Conservation (phyloP, 495 filamentous ascomycete species). For the Xylaria grammica region DNA sequence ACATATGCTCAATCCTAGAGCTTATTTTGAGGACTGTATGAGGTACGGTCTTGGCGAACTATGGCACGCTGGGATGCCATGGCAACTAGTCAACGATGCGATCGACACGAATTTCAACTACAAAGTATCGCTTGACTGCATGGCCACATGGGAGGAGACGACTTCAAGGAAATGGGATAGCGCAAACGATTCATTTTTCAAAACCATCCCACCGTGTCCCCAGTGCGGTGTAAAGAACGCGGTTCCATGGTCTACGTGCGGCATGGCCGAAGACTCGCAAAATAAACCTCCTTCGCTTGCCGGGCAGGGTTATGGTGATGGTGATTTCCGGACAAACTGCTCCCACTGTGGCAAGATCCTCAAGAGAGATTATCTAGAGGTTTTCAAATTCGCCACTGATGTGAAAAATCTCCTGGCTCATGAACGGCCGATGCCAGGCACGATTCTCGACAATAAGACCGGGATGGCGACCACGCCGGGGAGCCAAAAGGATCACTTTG, state of each 20-base stretch:
- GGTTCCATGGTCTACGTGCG: slow-evolving; percentile 67
- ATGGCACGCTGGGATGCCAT: slow-evolving; percentile 74
- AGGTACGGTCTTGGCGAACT: slow-evolving; percentile 62
- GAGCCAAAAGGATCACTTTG: slow-evolving; percentile 21
- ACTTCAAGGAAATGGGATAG: slow-evolving; percentile 68
- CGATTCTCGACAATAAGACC: slow-evolving; percentile 51
- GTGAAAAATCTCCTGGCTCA: slow-evolving; percentile 47
- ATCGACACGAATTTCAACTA: slow-evolving; percentile 74
- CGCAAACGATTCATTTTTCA: slow-evolving; percentile 52
- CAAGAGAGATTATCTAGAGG: slow-evolving; percentile 58
- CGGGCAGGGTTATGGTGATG: slow-evolving; percentile 71
- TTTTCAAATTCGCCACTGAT: slow-evolving; percentile 64
- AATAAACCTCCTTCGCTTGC: slow-evolving; percentile 29
- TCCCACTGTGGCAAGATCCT: slow-evolving; percentile 56
- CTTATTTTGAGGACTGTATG: slow-evolving; percentile 79
- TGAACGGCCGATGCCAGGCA: slow-evolving; percentile 67
- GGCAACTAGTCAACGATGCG: slow-evolving; percentile 64
- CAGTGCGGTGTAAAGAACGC: slow-evolving; percentile 49
- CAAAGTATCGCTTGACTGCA: slow-evolving; percentile 52
- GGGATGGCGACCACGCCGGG: slow-evolving; percentile 37
- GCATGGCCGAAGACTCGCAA: slow-evolving; percentile 35
- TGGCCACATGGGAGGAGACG: slow-evolving; percentile 49
- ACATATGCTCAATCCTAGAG: slow-evolving; percentile 81
- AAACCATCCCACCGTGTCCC: slow-evolving; percentile 60
- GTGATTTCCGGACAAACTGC: slow-evolving; percentile 53